Base-by-base conservation (phyloP, 495 filamentous ascomycete genomes). In the Aspergillus campestris region DNA sequence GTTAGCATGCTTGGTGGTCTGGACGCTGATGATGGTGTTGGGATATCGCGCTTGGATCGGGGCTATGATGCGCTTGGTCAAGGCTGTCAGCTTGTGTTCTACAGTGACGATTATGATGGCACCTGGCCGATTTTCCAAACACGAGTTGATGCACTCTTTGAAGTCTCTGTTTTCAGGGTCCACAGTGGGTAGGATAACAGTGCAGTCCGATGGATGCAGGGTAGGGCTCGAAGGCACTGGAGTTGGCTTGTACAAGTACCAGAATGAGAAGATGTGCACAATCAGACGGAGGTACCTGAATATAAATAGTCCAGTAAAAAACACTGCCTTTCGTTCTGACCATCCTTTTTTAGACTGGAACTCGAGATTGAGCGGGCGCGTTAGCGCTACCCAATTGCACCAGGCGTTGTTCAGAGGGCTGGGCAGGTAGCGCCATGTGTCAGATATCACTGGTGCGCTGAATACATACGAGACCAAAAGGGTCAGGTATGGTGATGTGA, bases 131-230 rank as follows among this genome's bases (percentile, higher is more conserved):
- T 67, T 71, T 0, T 38, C 11, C 5, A 66, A 49, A 14, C 62
- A 60, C 0, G 58, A 56, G 3, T 29, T 15, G 7, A 74, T 15
- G 24, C 62, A 66, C 11, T 64, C 59, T 10, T 34, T 31, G 40
- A 73, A 71, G 31, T 58, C 51, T 0, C n/a, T 32, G n/a, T 55
- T 56, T 0, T 42, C 15, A 0, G 62, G 60, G 35, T 72, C 62
- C 24, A 78, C 61, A n/a, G 73, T 77, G 1, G 77, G 75, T 18
- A 80, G 57, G 36, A 80, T 69, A 37, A 78, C 71, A 3, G 75
- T 77, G 50, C 79, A 74, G 51, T 79, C 72, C 12, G 55, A 42
- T 12, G 65, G 55, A 9, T 39, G 59, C 50, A 71, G 66, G 11
- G 41, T 61, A 7, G 69, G 66, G 14, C 60, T 50, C 3, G 29